These are phyloP conservation scores for Choanephora cucurbitarum DNA, from an alignment of 371 early-diverging fungal genomes.

Conservation along the genomic window DNA sequence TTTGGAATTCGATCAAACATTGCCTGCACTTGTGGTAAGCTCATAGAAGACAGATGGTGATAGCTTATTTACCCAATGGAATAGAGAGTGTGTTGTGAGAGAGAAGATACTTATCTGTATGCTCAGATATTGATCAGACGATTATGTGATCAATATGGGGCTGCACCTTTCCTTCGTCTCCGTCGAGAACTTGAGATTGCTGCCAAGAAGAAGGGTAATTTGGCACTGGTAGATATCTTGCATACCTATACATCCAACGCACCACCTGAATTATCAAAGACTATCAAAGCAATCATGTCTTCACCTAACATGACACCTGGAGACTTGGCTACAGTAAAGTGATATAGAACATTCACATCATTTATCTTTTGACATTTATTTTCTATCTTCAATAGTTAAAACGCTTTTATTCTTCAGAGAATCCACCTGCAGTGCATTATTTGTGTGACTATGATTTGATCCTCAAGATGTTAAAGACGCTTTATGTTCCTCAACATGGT, in stretches of 20 bases:
- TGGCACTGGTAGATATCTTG: slow-evolving; percentile 56
- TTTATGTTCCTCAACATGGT: slow-evolving; percentile 53
- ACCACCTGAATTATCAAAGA: slow-evolving; percentile 49
- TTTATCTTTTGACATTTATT: neutral
- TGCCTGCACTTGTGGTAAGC: slow-evolving; percentile 51
- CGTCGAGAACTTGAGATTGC: slow-evolving; percentile 62
- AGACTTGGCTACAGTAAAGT: slow-evolving; percentile 55
- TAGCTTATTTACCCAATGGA: neutral
- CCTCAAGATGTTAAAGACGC: slow-evolving; percentile 49
- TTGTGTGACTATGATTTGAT: slow-evolving; percentile 57
- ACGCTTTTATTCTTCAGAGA: slow-evolving; percentile 41
- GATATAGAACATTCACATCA: too few species aligned
- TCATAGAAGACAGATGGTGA: neutral
- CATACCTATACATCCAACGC: slow-evolving; percentile 51
- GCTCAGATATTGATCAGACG: slow-evolving; percentile 60
- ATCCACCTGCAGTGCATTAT: slow-evolving; percentile 51
- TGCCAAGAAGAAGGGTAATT: slow-evolving; percentile 47
- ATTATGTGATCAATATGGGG: slow-evolving; percentile 53
- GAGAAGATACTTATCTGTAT: slow-evolving; percentile 70
- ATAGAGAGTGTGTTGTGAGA: slow-evolving; percentile 65
- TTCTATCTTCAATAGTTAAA: slow-evolving; percentile 37
- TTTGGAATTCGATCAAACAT: slow-evolving; percentile 50
- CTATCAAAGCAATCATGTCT: slow-evolving; percentile 58
- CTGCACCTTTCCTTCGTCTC: slow-evolving; percentile 54
- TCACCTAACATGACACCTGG: slow-evolving; percentile 64